phyloP scores from a whole-genome alignment of 2,329 filamentous ascomycete species.

The Trichoderma koningii region DNA sequence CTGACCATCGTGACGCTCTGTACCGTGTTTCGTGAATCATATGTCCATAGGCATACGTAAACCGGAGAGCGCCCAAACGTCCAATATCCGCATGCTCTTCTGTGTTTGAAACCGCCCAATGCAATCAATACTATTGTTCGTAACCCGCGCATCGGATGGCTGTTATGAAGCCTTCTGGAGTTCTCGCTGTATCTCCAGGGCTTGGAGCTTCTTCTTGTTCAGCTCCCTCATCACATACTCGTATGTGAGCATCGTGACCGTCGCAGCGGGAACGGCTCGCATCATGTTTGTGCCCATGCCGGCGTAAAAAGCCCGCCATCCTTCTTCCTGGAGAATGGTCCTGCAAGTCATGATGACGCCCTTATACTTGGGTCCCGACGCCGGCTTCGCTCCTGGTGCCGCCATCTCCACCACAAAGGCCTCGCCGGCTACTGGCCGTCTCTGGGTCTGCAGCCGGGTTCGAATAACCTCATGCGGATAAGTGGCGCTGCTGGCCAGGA shows the following conservation, averaged over 20 bases:
- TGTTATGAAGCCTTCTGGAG: conserved; percentile 31
- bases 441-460: conserved; percentile 90
- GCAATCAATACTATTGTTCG: background rate
- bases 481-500: conserved; percentile 89
- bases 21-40: conserved; percentile 15
- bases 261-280: conserved; percentile 89
- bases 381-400: conserved; percentile 31
- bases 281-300: conserved; percentile 98
- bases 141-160: background rate
- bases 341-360: conserved; percentile 81
- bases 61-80: background rate
- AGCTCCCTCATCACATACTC: conserved; percentile 69
- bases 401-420: conserved; percentile 49
- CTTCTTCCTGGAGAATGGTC: conserved; percentile 86
- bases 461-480: conserved; percentile 97
- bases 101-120: conserved; percentile 5
- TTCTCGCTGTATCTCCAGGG: conserved; percentile 39
- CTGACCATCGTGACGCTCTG: conserved; percentile 15
- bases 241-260: conserved; percentile 97
- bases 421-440: conserved; percentile 64
- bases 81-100: background rate
- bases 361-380: conserved; percentile 60
- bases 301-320: conserved; percentile 95
- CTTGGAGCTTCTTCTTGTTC: conserved; percentile 47
- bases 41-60: conserved; percentile 8